A percentile compares a stretch with the other conserved stretches of the same genome.
These are phyloP conservation scores for Berkeleyomyces rouxiae DNA, from an alignment of 2,329 filamentous ascomycete genomes.

Conservation along the genomic window DNA sequence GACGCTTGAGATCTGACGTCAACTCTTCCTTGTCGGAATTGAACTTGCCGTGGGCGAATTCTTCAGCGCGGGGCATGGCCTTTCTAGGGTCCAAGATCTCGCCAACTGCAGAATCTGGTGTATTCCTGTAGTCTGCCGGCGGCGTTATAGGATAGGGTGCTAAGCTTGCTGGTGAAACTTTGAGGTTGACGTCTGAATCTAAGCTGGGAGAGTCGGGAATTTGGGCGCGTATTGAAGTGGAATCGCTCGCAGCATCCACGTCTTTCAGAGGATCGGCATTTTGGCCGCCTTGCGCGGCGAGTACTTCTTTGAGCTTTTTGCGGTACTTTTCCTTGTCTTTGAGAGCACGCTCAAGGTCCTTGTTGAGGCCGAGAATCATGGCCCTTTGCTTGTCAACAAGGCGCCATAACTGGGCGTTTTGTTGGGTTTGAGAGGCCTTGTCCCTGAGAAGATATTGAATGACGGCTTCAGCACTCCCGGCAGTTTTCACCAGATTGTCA, in stretches of 20 bases:
- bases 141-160: slow-evolving; percentile 51
- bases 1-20: slow-evolving; percentile 29
- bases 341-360: slow-evolving; percentile 75
- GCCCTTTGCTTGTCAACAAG: slow-evolving; percentile 90
- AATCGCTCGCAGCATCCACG: slow-evolving; percentile 3
- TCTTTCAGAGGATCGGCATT: background rate
- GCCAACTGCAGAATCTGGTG: slow-evolving; percentile 27
- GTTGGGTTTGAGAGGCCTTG: slow-evolving; percentile 72
- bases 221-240: slow-evolving; percentile 1
- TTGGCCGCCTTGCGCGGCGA: slow-evolving; percentile 20
- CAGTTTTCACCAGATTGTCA: slow-evolving; percentile 59
- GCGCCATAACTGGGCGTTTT: slow-evolving; percentile 88
- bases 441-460: slow-evolving; percentile 81
- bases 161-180: slow-evolving; percentile 40
- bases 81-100: slow-evolving; percentile 39
- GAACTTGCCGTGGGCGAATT: slow-evolving; percentile 40
- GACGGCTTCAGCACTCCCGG: slow-evolving; percentile 76
- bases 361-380: slow-evolving; percentile 86
- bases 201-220: slow-evolving; percentile 31
- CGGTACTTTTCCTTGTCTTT: slow-evolving; percentile 93
- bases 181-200: slow-evolving; percentile 31
- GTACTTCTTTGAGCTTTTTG: slow-evolving; percentile 68
- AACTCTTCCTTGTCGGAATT: slow-evolving; percentile 37
- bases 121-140: slow-evolving; percentile 34
- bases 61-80: slow-evolving; percentile 42